Evolutionary conservation across 768 basidiomycete genomes (phyloP), one percentile per base, ranked within the genome.

Genomic region (Neoboletus subvelutipes): DNA sequence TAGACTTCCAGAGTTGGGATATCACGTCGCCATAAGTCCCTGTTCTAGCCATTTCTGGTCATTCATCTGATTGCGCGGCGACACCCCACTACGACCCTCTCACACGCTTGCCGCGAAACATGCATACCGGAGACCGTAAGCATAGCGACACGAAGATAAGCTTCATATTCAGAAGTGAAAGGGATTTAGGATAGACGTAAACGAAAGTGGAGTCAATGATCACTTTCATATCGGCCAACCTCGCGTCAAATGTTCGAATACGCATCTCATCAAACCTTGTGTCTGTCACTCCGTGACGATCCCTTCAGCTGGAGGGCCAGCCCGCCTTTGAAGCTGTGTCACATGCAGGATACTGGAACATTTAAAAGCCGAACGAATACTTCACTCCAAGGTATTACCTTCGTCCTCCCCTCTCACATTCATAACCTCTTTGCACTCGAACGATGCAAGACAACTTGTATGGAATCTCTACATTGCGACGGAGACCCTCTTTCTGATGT

Each of bases 391-490:
- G 46, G 2, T 36, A 45, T 46, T 36, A 1, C 42, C 17, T 34
- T 39, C 26, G 0, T 26, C 26, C 12, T 22, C 17, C 10, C 11
- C 22, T 6, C 40, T 20, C 29, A 45, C 12, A 45, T n/a, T 54
- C 13, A 1, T 29, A 7, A 29, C 18, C 15, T n/a, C 34, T 37
- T 34, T 33, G 5, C 28, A 22, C 40, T 49, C 15, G 2, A 39
- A 57, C 8, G 1, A 69, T 67, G 63, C 59, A 52, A 46, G 33
- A 43, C 24, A 31, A 34, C 3, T 6, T 36, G 67, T 67, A 45
- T 13, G 57, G n/a, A 28, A 4, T 33, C 36, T 45, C 36, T 55
- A 45, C 29, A 31, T 10, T 7, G 20, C 22, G 11, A 22, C 26
- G 3, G 15, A 10, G 29, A 12, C 28, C 4, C 11, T 8, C 17